Percentiles rank a stretch among this genome's conserved stretches.
These are phyloP conservation scores for Cronartium quercuum DNA, from an alignment of 1,284 basidiomycete genomes.

Conservation along the genomic window DNA sequence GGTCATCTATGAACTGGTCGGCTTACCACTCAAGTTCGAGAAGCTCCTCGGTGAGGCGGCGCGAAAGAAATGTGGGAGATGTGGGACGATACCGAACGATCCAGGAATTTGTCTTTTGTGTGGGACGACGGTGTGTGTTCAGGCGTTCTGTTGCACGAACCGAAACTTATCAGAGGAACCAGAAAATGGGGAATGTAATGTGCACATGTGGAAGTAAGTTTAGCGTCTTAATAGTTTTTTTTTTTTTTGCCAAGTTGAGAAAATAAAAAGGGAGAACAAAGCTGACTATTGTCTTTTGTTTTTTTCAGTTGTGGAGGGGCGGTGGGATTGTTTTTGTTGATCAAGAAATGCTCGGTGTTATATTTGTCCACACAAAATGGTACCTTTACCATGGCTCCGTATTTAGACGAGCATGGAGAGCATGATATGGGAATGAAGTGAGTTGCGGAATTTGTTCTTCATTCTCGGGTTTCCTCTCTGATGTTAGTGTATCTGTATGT, in stretches of 20 bases:
- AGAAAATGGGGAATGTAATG: constrained; percentile 78
- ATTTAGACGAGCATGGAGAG: constrained; percentile 91
- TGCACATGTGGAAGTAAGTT: constrained; percentile 84
- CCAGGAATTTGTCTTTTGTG: constrained; percentile 90
- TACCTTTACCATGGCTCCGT: constrained; percentile 80
- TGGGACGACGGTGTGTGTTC: constrained; percentile 79
- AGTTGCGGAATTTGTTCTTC: constrained; percentile 43
- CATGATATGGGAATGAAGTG: constrained; percentile 86
- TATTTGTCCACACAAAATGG: constrained; percentile 85
- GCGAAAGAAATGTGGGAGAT: constrained; percentile 66
- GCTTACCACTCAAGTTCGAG: constrained; percentile 75
- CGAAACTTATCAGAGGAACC: constrained; percentile 56
- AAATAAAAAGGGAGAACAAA: background rate
- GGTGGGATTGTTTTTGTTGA: constrained; percentile 80
- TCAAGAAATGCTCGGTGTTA: constrained; percentile 86
- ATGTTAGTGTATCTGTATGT: constrained; percentile 16
- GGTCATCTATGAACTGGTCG: constrained; percentile 72
- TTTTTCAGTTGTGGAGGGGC: constrained; percentile 72
- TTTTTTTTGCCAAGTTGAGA: constrained; percentile 3
- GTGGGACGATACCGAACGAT: constrained; percentile 71
- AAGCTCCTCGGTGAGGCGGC: constrained; percentile 68
- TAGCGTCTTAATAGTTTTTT: background rate
- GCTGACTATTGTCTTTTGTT: constrained; percentile 38
- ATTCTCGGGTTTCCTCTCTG: background rate
- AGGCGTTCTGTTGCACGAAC: constrained; percentile 86